Evolutionary conservation across 2,329 filamentous ascomycete genomes (phyloP).

Genomic region (Nemania bipapillata): DNA sequence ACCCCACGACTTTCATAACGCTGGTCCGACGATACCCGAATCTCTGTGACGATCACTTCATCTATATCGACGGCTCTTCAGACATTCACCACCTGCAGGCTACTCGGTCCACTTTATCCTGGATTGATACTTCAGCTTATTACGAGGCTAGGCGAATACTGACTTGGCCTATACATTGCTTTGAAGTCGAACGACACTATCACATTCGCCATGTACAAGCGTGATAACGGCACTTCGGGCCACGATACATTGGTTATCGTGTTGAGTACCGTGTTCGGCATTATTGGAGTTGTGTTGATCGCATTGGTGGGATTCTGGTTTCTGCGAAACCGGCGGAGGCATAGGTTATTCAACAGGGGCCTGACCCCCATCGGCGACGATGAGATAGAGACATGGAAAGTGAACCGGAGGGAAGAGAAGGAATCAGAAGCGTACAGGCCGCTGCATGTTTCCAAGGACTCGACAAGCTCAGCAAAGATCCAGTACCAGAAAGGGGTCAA

Average conservation of each 20-base stretch:
- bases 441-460: constrained; percentile 52
- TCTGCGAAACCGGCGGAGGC: constrained; percentile 55
- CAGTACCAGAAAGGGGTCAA: constrained; percentile 59
- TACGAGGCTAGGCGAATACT: neutral
- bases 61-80: neutral
- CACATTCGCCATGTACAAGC: constrained; percentile 30
- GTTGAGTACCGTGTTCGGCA: constrained; percentile 62
- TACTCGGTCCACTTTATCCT: neutral
- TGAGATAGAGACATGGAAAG: constrained; percentile 73
- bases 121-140: constrained; percentile 10
- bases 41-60: constrained; percentile 5
- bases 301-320: constrained; percentile 54
- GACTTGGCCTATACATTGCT: constrained; percentile 13
- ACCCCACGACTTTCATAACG: constrained; percentile 20
- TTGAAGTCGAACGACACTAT: constrained; percentile 26
- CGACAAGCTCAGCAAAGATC: constrained; percentile 57
- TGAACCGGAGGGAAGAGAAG: constrained; percentile 52
- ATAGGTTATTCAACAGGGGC: constrained; percentile 62
- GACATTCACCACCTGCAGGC: neutral
- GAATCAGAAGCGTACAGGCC: constrained; percentile 41
- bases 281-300: constrained; percentile 58
- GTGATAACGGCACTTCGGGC: constrained; percentile 40
- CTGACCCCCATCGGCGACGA: constrained; percentile 72
- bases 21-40: constrained; percentile 28
- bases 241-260: constrained; percentile 61